Evolutionary conservation across 2,329 filamentous ascomycete species (phyloP).

Genomic region (Pyricularia pennisetigena): DNA sequence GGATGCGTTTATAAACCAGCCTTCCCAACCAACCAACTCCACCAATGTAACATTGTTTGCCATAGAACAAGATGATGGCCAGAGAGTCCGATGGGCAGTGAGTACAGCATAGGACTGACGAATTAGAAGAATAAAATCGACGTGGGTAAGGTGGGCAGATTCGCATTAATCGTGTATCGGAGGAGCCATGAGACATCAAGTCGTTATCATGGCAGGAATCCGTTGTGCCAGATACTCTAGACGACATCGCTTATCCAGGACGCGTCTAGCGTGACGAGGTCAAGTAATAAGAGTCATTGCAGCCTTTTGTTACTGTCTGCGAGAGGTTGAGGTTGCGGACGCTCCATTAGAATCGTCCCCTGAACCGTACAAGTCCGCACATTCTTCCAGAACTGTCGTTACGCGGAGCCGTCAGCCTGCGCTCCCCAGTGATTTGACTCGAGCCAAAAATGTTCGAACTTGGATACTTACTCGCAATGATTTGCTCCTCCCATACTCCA

Average conservation of each 20-base stretch:
- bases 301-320: slow-evolving; percentile 4
- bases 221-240: neutral
- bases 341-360: slow-evolving; percentile 23
- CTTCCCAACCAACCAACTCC: neutral
- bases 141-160: neutral
- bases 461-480: slow-evolving; percentile 61
- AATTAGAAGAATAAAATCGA: neutral
- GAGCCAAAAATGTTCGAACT: slow-evolving; percentile 3
- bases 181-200: neutral
- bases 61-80: neutral
- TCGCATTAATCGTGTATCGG: neutral
- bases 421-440: neutral
- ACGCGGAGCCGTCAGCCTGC: neutral
- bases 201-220: neutral
- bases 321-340: slow-evolving; percentile 11
- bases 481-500: slow-evolving; percentile 91
- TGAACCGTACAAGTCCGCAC: slow-evolving; percentile 34
- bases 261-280: neutral
- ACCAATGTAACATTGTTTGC: neutral
- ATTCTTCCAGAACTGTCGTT: slow-evolving; percentile 21
- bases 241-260: neutral
- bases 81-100: neutral
- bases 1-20: neutral
- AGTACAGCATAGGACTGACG: neutral
- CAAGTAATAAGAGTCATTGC: neutral